Base-by-base conservation (phyloP, 1,284 basidiomycete genomes). In the Sanghuangporus baumii region DNA sequence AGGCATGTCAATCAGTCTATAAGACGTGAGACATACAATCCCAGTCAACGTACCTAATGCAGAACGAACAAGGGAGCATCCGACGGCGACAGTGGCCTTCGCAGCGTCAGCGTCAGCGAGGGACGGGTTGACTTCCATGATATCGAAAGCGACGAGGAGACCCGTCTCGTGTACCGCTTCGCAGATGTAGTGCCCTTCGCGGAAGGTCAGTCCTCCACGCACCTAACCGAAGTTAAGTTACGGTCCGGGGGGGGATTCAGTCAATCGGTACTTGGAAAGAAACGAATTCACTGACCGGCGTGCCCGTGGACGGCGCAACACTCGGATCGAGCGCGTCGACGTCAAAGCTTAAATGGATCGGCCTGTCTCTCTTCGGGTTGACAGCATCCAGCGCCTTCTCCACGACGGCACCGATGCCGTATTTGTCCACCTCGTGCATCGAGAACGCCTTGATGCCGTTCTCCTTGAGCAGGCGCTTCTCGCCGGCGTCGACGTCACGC, bases 401-500 rank as follows among this genome's bases (percentile, higher is more conserved):
- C 62, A 98, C 89, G 62, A 98, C 93, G 71, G 87, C 86, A 34
- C 94, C 96, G 67, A 99, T 99, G 55, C 97, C 97, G 72, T 94
- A 91, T 77, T 88, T 93, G 78, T 99, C 97, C 60, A 99, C 90
- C 67, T 99, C 94, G 78, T 98, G 95, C 97, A 99, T 99, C 66
- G 89, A 92, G 81, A 93, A 99, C 9, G 89, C 91, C 74, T 93
- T 94, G 82, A 99, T 98, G 62, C 84, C 87, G 75, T 94, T 82
- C 69, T 96, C 87, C 69, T 82, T 86, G 63, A 99, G 81, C 69
- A 99, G 92, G 67, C 81, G 83, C 77, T 94, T 94, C 79, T 99
- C 97, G 52, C 87, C 93, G 6, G 81, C 76, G 72, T 99, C 97
- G 65, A 99, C 79, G 76, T 99, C 97, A 65, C 97, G 89, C 64